These are phyloP conservation scores for Thalassiosira oceanica DNA, from an alignment of 352 stramenopile species.

Conservation along the genomic window DNA sequence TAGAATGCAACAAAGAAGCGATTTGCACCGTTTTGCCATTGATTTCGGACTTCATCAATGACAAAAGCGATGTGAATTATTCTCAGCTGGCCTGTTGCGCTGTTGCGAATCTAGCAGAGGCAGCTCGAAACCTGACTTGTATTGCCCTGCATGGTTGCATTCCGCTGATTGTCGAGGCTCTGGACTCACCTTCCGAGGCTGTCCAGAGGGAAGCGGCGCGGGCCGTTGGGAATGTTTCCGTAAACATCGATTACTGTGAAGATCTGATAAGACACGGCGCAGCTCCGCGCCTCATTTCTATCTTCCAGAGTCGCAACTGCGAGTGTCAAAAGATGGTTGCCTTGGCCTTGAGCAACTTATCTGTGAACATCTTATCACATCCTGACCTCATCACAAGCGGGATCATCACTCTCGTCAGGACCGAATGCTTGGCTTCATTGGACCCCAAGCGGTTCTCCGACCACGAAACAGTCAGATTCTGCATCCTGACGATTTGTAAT, in stretches of 20 bases:
- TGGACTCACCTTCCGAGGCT: conserved; percentile 70
- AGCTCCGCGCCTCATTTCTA: conserved; percentile 84
- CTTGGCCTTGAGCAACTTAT: conserved; percentile 94
- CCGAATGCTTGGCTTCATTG: conserved; percentile 86
- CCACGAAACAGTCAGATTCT: conserved; percentile 93
- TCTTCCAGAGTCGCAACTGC: conserved; percentile 87
- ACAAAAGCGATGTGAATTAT: conserved; percentile 78
- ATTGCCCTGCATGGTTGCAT: conserved; percentile 89
- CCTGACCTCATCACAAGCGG: conserved; percentile 86
- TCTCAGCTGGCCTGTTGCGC: conserved; percentile 91
- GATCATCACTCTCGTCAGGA: conserved; percentile 87
- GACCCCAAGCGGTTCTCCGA: conserved; percentile 90
- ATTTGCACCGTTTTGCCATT: conserved; percentile 91
- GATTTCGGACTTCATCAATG: conserved; percentile 84
- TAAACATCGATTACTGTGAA: conserved; percentile 93
- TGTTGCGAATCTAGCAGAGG: conserved; percentile 92
- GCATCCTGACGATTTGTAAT: conserved; percentile 91
- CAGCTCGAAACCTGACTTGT: conserved; percentile 90
- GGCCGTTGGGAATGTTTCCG: conserved; percentile 90
- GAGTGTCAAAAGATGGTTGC: conserved; percentile 92
- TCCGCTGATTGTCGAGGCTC: conserved; percentile 83
- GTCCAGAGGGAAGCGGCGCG: conserved; percentile 91
- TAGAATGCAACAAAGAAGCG: conserved; percentile 90
- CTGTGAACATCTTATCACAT: conserved; percentile 92
- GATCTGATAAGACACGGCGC: conserved; percentile 88